These are phyloP conservation scores for Colletotrichum musicola DNA, from an alignment of 2,329 filamentous ascomycete genomes.

Conservation along the genomic window DNA sequence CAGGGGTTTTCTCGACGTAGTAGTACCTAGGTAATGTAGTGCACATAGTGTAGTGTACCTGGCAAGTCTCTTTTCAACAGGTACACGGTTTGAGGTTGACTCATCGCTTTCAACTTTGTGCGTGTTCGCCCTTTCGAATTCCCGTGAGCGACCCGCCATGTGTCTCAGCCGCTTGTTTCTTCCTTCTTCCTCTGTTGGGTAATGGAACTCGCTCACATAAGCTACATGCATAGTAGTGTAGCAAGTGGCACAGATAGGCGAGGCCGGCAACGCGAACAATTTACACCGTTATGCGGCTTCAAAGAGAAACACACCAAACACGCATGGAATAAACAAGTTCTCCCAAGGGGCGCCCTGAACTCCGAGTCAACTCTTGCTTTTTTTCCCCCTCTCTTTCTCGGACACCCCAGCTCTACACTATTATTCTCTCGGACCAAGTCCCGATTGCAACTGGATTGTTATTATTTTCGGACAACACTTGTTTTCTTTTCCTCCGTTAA, in stretches of 20 bases:
- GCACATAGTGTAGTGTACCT: too few species aligned
- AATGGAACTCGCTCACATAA: not conserved
- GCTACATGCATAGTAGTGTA: not conserved
- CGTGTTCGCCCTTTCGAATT: constrained; percentile 9
- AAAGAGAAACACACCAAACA: constrained; percentile 1
- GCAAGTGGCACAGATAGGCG: not conserved
- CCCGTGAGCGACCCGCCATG: constrained; percentile 9
- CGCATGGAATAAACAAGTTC: constrained; percentile 4
- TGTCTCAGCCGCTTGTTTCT: constrained; percentile 8
- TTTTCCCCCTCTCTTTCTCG: too few species aligned
- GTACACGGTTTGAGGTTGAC: constrained; percentile 31
- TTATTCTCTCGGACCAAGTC: too few species aligned
- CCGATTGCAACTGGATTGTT: too few species aligned
- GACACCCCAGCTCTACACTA: too few species aligned
- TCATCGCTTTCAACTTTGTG: constrained; percentile 19
- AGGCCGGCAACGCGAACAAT: constrained; percentile 13
- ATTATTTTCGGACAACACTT: too few species aligned
- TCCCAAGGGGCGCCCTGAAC: constrained; percentile 11
- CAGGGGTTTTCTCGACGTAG: not conserved
- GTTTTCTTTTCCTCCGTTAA: too few species aligned
- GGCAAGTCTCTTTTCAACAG: not conserved
- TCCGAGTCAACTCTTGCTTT: not conserved
- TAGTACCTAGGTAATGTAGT: too few species aligned
- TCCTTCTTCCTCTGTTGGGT: not conserved
- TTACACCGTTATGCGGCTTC: constrained; percentile 18